These are phyloP conservation scores for Chaetomiaceae sp. DNA, from an alignment of 2,329 filamentous ascomycete species.

Conservation along the genomic window DNA sequence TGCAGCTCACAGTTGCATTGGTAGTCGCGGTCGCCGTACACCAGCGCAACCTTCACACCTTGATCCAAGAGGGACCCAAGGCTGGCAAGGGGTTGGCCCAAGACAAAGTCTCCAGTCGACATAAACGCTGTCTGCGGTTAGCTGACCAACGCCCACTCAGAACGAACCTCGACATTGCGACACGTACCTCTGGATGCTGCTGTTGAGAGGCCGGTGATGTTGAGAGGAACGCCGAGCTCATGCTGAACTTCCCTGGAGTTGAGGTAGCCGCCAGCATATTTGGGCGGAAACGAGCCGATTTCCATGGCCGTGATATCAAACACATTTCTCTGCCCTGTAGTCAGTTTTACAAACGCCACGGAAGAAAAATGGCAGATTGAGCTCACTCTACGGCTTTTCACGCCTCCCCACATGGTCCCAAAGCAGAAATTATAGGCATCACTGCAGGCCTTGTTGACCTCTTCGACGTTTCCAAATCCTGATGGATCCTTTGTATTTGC, in stretches of 20 bases:
- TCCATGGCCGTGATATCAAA: constrained; percentile 51
- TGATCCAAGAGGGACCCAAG: constrained; percentile 48
- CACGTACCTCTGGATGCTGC: constrained; percentile 30
- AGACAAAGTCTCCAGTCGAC: constrained; percentile 30
- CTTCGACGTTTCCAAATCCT: constrained; percentile 14
- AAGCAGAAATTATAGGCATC: constrained; percentile 21
- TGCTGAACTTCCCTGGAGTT: constrained; percentile 51
- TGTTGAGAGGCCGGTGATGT: constrained; percentile 46
- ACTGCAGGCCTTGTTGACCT: constrained; percentile 21
- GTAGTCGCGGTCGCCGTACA: constrained; percentile 56
- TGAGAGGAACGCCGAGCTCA: constrained; percentile 55
- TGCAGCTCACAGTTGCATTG: constrained; percentile 39
- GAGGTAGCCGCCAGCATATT: constrained; percentile 50
- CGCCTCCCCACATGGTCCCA: constrained; percentile 8
- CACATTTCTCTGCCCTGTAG: constrained; percentile 36
- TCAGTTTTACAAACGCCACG: neutral
- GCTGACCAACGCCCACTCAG: neutral
- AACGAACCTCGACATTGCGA: neutral
- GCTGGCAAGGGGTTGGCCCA: constrained; percentile 36
- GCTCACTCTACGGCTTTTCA: constrained; percentile 10
- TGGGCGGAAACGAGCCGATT: constrained; percentile 45
- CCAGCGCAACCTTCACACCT: constrained; percentile 50
- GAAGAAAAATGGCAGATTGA: neutral
- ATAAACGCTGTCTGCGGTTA: constrained; percentile 35
- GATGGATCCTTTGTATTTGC: constrained; percentile 16